phyloP scores from a whole-genome alignment of 208 protist genomes.

The Wallacemonas collosoma region DNA sequence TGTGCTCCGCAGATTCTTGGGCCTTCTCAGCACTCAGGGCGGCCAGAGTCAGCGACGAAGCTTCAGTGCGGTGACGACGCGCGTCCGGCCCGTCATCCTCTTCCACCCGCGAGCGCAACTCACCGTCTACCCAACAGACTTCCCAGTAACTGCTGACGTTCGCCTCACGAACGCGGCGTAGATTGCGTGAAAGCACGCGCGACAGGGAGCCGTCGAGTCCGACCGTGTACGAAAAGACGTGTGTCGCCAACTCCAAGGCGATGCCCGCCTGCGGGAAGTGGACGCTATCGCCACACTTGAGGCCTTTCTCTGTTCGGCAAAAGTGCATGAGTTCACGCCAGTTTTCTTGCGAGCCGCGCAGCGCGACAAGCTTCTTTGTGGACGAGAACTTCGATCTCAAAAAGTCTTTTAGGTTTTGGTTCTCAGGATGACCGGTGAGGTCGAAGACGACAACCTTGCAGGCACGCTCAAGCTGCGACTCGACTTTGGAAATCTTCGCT shows the following conservation, averaged over 20 bases:
- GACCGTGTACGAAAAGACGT: conserved; percentile 83
- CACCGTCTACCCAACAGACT: conserved; percentile 84
- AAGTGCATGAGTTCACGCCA: conserved; percentile 58
- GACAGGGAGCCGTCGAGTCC: conserved; percentile 68
- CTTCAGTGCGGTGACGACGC: conserved; percentile 33
- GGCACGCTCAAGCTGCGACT: conserved; percentile 26
- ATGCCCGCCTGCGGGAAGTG: conserved; percentile 35
- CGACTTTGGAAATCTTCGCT: conserved; percentile 58
- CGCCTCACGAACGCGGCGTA: conserved; percentile 64
- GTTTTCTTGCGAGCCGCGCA: conserved; percentile 63
- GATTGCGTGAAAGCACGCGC: conserved; percentile 37
- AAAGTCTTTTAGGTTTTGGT: conserved; percentile 53
- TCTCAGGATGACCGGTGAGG: conserved; percentile 75
- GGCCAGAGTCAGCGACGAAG: conserved; percentile 39
- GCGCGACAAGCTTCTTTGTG: conserved; percentile 77
- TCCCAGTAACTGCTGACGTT: conserved; percentile 78
- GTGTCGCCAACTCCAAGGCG: conserved; percentile 75
- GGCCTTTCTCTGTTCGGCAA: conserved; percentile 70
- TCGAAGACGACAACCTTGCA: conserved; percentile 73
- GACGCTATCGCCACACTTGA: conserved; percentile 81
- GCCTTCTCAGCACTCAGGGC: conserved; percentile 44
- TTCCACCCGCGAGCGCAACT: conserved; percentile 29
- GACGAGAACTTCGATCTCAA: conserved; percentile 68
- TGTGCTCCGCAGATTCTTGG: conserved; percentile 62
- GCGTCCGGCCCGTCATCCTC: conserved; percentile 31